Evolutionary conservation across 2,329 filamentous ascomycete species (phyloP).

Genomic region (Ascochyta lentis): DNA sequence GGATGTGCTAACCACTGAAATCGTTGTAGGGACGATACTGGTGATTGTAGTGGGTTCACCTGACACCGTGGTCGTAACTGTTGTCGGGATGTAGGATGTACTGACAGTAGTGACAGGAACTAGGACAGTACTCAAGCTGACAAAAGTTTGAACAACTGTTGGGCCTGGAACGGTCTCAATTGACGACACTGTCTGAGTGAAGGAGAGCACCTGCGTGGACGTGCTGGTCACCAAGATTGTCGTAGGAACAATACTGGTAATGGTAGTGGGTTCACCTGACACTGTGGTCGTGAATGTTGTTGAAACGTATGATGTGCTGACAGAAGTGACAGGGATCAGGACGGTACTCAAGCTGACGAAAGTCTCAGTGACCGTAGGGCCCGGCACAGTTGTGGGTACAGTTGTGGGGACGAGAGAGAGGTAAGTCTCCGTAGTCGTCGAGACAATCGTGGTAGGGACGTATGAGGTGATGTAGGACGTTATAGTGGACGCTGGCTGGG

Average conservation of each 20-base stretch:
- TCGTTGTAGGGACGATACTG: background rate
- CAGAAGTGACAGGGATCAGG: background rate
- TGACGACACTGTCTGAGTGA: background rate
- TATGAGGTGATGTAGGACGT: slow-evolving; percentile 3
- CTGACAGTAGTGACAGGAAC: background rate
- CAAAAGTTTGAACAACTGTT: background rate
- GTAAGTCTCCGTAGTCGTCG: background rate
- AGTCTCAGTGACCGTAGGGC: background rate
- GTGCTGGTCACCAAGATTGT: background rate
- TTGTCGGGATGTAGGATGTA: background rate
- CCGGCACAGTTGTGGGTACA: background rate
- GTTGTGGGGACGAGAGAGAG: background rate
- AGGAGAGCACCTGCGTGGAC: background rate
- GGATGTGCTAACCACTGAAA: background rate
- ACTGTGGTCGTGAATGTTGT: background rate
- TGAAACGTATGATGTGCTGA: background rate
- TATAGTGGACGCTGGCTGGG: background rate
- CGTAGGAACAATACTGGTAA: background rate
- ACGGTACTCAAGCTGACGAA: background rate
- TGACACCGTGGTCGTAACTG: background rate
- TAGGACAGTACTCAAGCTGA: background rate
- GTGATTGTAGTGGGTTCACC: background rate
- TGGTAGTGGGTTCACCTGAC: background rate
- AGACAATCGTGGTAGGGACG: background rate
- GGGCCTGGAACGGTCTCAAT: background rate